Evolutionary conservation across 1,284 basidiomycete genomes (phyloP), one percentile per base, ranked within the genome.

Genomic region (Polyporus tsugae): DNA sequence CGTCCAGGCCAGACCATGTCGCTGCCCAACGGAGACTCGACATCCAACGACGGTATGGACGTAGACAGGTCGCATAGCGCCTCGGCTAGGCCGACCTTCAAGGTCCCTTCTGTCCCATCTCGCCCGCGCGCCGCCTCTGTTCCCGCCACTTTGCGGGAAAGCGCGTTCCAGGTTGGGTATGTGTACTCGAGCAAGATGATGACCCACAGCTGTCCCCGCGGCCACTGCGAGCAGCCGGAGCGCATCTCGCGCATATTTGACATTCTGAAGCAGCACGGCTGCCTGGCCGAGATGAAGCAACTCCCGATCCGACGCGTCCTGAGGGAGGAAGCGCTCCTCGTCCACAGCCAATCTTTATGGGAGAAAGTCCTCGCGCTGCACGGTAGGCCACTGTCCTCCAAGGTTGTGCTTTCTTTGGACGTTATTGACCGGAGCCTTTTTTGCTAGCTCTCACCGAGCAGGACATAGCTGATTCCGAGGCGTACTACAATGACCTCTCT

Each of bases 321-420:
- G 53, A 87, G 87, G 69, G 87, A 92, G 49, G 97, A 99, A 81
- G 94, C 91, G 10, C 82, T 94, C 65, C 89, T 98, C 10, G 95
- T 99, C 1, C 97, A 99, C 79, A 92, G 90, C 62, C 88, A 93
- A 73, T 92, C 93, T 63, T 91, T 97, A 73, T 98, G 96, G 96
- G 88, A 96, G 70, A 95, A 95, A 78, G 92, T 99, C 25, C 83
- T 93, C 73, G 90, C 88, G 22, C 91, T 94, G 41, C 87, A 90
- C 77, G 82, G 93, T 95, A 78, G 84, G 62, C 41, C 4, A 17
- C 9, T 58, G 25, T 64, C 13, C 13, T 42, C 25, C 9, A 35
- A 4, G 13, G 2, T 11, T 42, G 25, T 38, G 6, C 19, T 39
- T 41, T 41, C 38, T 25, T 59, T 39, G 10, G 1, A 33, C 38